Evolutionary conservation across 306 rosid species (phyloP).

Genomic region (Dalbergia cochinchinensis): DNA sequence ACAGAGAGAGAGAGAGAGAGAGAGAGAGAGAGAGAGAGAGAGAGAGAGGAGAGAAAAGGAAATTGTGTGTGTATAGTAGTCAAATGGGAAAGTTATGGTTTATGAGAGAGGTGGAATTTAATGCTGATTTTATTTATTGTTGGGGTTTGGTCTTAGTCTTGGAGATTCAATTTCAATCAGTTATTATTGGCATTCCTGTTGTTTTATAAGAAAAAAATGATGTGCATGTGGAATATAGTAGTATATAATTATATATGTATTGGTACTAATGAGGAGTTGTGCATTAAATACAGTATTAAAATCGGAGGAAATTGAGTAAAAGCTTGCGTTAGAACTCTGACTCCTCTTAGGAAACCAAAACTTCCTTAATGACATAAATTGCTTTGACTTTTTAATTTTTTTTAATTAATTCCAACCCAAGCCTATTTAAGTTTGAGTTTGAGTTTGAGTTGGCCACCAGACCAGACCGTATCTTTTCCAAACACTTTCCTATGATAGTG

Average conservation of each 20-base stretch:
- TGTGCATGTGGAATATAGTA: slow-evolving; percentile 18
- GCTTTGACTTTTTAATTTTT: slow-evolving; percentile 48
- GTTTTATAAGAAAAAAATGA: neutral
- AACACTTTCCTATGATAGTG: slow-evolving; percentile 46
- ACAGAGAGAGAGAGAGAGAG: slow-evolving; percentile 10
- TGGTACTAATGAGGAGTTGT: neutral
- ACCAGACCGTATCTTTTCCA: slow-evolving; percentile 45
- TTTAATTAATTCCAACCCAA: neutral
- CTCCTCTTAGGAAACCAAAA: slow-evolving; percentile 68
- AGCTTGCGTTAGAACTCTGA: slow-evolving; percentile 65
- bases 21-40: slow-evolving; percentile 7
- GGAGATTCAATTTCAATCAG: slow-evolving; percentile 46
- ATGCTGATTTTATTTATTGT: slow-evolving; percentile 21
- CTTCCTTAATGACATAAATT: slow-evolving; percentile 50
- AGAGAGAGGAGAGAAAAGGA: slow-evolving; percentile 25
- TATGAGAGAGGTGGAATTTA: slow-evolving; percentile 29
- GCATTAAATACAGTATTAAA: slow-evolving; percentile 18
- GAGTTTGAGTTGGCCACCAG: slow-evolving; percentile 32
- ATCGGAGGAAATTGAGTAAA: slow-evolving; percentile 45
- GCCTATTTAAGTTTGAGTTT: neutral
- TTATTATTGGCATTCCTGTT: slow-evolving; percentile 39
- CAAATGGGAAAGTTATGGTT: slow-evolving; percentile 54
- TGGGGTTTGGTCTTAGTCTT: slow-evolving; percentile 45
- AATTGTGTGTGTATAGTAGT: slow-evolving; percentile 37
- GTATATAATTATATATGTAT: neutral